Percentiles rank a stretch among this genome's conserved stretches.
phyloP scores from a whole-genome alignment of 1,139 yeast species.

The Lodderomyces beijingensis region DNA sequence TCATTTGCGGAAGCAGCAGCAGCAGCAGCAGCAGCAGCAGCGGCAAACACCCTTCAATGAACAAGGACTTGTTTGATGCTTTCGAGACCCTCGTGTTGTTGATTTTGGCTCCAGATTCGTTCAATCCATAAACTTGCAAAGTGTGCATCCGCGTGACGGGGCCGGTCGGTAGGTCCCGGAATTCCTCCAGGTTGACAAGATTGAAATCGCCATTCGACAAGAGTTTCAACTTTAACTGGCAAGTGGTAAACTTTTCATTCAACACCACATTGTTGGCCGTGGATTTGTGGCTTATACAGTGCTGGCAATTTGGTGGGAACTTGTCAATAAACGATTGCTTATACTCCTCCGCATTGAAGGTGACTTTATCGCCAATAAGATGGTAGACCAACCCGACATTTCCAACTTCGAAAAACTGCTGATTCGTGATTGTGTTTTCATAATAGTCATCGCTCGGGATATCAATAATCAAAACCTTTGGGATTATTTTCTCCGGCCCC shows the following conservation, averaged over 20 bases:
- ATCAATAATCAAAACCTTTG: constrained; percentile 66
- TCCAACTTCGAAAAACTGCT: constrained; percentile 26
- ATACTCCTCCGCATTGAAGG: constrained; percentile 46
- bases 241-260: constrained; percentile 51
- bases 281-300: constrained; percentile 67
- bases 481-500: constrained; percentile 54
- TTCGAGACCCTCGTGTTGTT: constrained; percentile 19
- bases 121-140: constrained; percentile 28
- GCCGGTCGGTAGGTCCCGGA: constrained; percentile 16
- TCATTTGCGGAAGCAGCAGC: too few relatives aligned
- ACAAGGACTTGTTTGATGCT: constrained; percentile 36
- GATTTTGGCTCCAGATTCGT: constrained; percentile 19
- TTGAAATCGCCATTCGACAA: constrained; percentile 51
- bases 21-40: too few relatives aligned
- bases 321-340: constrained; percentile 35
- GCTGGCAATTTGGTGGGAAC: constrained; percentile 50
- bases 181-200: constrained; percentile 35
- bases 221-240: constrained; percentile 54
- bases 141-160: constrained; percentile 24
- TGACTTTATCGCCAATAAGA: constrained; percentile 62
- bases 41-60: constrained; percentile 8
- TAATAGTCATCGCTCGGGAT: constrained; percentile 59
- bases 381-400: constrained; percentile 64
- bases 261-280: constrained; percentile 59
- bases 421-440: constrained; percentile 32